These are phyloP conservation scores for Aegilops speltoides DNA, from an alignment of 176 grass and related monocot genomes.

Conservation along the genomic window DNA sequence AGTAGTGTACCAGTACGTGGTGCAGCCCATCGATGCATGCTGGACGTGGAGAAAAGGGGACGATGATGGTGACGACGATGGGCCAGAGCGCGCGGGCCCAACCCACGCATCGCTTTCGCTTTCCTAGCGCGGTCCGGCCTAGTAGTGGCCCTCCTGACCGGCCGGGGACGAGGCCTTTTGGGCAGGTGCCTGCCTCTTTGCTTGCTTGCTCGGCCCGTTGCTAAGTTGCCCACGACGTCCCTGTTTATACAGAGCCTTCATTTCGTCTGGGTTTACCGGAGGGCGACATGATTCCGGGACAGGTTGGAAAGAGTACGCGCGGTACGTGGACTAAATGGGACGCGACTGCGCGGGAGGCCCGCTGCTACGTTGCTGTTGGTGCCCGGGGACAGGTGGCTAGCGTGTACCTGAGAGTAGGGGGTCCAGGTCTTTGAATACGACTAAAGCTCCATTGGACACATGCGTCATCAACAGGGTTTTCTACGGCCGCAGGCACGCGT, in stretches of 20 bases:
- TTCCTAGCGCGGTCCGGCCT: no score
- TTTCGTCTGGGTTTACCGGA: background rate
- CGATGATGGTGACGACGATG: no score
- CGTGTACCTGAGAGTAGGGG: background rate
- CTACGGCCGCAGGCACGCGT: background rate
- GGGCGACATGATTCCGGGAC: conserved; percentile 5
- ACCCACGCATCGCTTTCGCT: no score
- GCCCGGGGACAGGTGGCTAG: background rate
- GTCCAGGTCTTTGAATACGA: conserved; percentile 36
- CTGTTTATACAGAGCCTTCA: background rate
- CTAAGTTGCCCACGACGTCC: background rate
- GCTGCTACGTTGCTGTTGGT: background rate
- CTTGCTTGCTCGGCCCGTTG: no score
- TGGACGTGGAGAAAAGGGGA: no score
- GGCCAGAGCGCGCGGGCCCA: no score
- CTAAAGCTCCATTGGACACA: conserved; percentile 12
- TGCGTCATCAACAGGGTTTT: background rate
- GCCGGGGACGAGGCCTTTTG: no score
- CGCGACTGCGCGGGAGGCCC: background rate
- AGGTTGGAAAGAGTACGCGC: background rate
- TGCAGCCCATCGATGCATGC: background rate
- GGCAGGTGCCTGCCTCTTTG: no score
- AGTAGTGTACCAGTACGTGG: background rate
- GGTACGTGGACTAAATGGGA: background rate
- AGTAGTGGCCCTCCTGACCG: no score